Percentiles rank a stretch among this genome's conserved stretches.
phyloP scores from a whole-genome alignment of 768 basidiomycete species.

The Phylloporus arenicola region DNA sequence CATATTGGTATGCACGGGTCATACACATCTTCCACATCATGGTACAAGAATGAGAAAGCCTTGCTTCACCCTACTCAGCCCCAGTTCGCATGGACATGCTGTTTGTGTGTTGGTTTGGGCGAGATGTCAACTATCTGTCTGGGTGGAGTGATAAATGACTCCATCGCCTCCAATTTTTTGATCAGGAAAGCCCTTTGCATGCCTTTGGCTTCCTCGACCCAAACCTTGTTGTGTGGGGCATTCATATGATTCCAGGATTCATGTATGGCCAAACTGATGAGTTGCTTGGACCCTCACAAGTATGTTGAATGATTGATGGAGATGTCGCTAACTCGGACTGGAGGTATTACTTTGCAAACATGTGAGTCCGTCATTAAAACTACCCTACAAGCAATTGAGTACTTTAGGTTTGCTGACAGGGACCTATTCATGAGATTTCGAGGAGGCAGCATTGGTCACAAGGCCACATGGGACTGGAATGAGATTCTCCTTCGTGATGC shows the following conservation, averaged over 20 bases:
- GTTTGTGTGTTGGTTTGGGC: constrained; percentile 25
- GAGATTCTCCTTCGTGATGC: neutral
- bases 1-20: constrained; percentile 33
- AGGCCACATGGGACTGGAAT: neutral
- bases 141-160: constrained; percentile 25
- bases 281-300: constrained; percentile 1
- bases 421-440: neutral
- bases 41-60: neutral
- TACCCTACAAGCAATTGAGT: neutral
- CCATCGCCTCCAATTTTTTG: constrained; percentile 29
- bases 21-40: constrained; percentile 15
- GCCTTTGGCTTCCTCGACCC: constrained; percentile 18
- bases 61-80: neutral
- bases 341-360: constrained; percentile 29
- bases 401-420: neutral
- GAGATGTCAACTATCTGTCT: constrained; percentile 12
- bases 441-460: neutral
- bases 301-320: neutral
- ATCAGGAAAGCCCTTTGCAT: neutral
- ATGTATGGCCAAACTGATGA: constrained; percentile 8
- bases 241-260: constrained; percentile 21
- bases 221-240: constrained; percentile 3
- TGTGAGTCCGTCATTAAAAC: constrained; percentile 21
- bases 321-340: constrained; percentile 19
- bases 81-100: constrained; percentile 20